Base-by-base conservation (phyloP, 768 basidiomycete species). In the Pleurotus salmoneostramineus region DNA sequence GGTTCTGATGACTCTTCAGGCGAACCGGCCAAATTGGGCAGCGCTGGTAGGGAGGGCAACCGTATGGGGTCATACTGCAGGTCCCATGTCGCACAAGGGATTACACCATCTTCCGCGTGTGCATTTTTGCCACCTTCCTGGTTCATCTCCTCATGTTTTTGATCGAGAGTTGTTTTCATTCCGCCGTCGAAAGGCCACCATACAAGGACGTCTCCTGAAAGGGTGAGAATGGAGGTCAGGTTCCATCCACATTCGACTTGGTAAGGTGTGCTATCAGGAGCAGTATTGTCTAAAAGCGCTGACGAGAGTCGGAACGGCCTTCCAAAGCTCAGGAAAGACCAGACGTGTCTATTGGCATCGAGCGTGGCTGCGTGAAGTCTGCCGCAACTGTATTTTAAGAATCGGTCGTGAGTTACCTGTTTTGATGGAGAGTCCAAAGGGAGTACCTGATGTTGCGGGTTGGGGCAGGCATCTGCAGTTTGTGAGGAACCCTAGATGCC, bases 221-320 rank as follows among this genome's bases (percentile, higher is more conserved):
- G 75, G 6, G 87, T 89, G 63, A 96, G 83, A 33, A 87, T 74
- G 8, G 85, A 81, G n/a, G 88, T 87, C 69, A 89, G 91, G 11
- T 65, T 60, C 93, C 93, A 95, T 44, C 93, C 93, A 63, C 89
- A 88, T 67, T 87, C 88, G 37, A 92, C 78, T 67, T 89, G 89
- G 21, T 74, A 65, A 17, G 79, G 77, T 37, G 64, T 67, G 45
- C 70, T 75, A 36, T 71, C 70, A 2, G 72, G 71, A n/a, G 69
- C 66, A 2, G 69, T 61, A 43, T 85, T 80, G 3, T 71, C 73
- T 34, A 86, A 71, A 27, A 83, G 69, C 2, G 74, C 66, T 12
- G 82, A 77, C 1, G 73, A 71, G 40, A 93, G 74, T 44, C 76
- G 74, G 73, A 89, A 89, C 1, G 93, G 91, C 17, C 89, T 78